phyloP scores from a whole-genome alignment of 768 basidiomycete genomes.

The Termitomyces bulborhizus region DNA sequence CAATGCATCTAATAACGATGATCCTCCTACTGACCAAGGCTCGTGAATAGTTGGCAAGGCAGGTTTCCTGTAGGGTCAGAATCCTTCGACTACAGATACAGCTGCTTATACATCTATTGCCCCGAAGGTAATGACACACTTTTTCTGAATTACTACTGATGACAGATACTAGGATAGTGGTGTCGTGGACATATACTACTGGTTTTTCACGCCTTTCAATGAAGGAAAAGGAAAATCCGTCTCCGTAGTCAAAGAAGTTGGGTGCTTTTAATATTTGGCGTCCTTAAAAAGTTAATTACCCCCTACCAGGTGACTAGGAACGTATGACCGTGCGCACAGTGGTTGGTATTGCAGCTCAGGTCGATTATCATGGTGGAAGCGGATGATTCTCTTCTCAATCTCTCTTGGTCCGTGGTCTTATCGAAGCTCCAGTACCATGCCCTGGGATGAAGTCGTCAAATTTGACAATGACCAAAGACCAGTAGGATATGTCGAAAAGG shows the following conservation, averaged over 20 bases:
- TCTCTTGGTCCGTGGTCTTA: no score
- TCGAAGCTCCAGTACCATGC: slow-evolving; percentile 8
- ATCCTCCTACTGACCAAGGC: slow-evolving; percentile 8
- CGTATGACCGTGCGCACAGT: slow-evolving; percentile 15
- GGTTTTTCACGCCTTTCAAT: slow-evolving; percentile 15
- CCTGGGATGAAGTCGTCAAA: slow-evolving; percentile 10
- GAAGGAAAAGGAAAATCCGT: slow-evolving; percentile 14
- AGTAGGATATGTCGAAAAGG: slow-evolving; percentile 13
- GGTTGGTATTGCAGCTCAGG: slow-evolving; percentile 13
- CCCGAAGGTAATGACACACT: slow-evolving; percentile 8
- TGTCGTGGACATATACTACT: slow-evolving; percentile 14
- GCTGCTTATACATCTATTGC: slow-evolving; percentile 13
- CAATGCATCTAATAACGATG: slow-evolving; percentile 6
- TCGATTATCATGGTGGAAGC: slow-evolving; percentile 16
- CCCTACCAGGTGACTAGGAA: slow-evolving; percentile 11
- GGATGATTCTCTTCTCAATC: not conserved
- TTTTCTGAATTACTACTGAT: not conserved
- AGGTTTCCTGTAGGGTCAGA: slow-evolving; percentile 13
- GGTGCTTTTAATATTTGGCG: not conserved
- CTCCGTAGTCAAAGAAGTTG: slow-evolving; percentile 10
- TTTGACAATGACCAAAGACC: slow-evolving; percentile 15
- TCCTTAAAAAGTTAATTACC: no score
- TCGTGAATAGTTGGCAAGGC: slow-evolving; percentile 9
- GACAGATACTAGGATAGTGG: slow-evolving; percentile 8
- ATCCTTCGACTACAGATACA: slow-evolving; percentile 10